Evolutionary conservation across 805 yeast genomes (phyloP), one percentile per base, ranked within the genome.

Genomic region (Kockiozyma suomiensis): DNA sequence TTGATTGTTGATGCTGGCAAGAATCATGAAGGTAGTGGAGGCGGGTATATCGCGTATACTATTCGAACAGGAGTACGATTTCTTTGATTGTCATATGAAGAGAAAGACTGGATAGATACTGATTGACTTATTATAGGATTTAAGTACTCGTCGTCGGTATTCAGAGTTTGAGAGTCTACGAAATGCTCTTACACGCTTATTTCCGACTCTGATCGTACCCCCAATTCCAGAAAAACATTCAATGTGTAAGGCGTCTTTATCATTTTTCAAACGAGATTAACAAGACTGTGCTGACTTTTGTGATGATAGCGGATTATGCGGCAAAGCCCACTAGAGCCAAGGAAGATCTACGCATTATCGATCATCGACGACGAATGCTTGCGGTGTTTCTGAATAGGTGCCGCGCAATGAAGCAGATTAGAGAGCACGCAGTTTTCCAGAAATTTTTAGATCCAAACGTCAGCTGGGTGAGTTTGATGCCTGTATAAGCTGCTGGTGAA

Each of bases 181-280:
- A 62, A 86, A 83, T 42, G 81, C 87, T 3, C 77, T 94, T 23
- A 78, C 85, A 2, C 84, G 86, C 66, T 75, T 89, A 40, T 87
- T 87, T 65, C 97, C 99, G 2, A 84, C 94, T 2, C 71, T 85
- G 3, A 81, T 94, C 2, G 83, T 94, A 4, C 99, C 99, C 5
- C 97, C 98, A 0, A 93, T 94, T 8, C 99, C 99, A 0, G 88
- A 86, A 72, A 88, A 88, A 71, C 93, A 88, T 72, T 79, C 88
- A 15, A 71, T 88, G 65, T 67, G 70, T 67, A 61, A 17, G 70
- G 17, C 15, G 54, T 40, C 26, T 12, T 26, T 30, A 7, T 6
- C 33, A 10, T 30, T 4, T 21, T 43, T 10, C 37, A 37, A n/a
- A 55, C n/a, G n/a, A n/a, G n/a, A n/a, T n/a, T n/a, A n/a, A n/a